Percentiles rank a stretch among this genome's conserved stretches.
These are phyloP conservation scores for Colletotrichum tofieldiae DNA, from an alignment of 2,329 filamentous ascomycete species.

Conservation along the genomic window DNA sequence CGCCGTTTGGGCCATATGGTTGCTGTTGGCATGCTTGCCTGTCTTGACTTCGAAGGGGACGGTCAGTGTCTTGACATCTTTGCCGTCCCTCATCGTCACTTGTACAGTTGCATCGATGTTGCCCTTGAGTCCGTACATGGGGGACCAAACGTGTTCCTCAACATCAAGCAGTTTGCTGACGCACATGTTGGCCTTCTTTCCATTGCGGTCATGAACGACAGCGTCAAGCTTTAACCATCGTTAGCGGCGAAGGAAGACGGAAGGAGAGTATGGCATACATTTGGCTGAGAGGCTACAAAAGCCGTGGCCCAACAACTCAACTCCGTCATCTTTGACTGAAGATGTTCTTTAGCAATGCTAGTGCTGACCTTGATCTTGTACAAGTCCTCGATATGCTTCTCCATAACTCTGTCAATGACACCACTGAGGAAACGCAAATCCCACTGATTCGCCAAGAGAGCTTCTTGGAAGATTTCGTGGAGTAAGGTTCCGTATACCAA, in stretches of 20 bases:
- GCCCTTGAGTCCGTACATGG: conserved; percentile 96
- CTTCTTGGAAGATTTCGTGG: conserved; percentile 95
- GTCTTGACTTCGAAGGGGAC: conserved; percentile 98
- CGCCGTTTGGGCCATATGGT: conserved; percentile 93
- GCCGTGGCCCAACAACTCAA: conserved; percentile 86
- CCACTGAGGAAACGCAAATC: conserved; percentile 76
- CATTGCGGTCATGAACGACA: conserved; percentile 40
- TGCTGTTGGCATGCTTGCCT: conserved; percentile 84
- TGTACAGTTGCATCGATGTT: conserved; percentile 98
- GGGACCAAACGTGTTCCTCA: conserved; percentile 98
- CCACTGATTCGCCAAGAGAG: conserved; percentile 88
- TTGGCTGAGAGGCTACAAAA: conserved; percentile 82
- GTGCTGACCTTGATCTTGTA: conserved; percentile 88
- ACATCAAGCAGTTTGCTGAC: conserved; percentile 96
- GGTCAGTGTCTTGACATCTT: conserved; percentile 78
- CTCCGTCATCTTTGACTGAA: conserved; percentile 87
- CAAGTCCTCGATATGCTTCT: conserved; percentile 87
- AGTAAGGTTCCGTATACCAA: conserved; percentile 94
- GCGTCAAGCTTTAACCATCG: conserved; percentile 44
- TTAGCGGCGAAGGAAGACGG: conserved; percentile 46
- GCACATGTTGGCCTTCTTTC: conserved; percentile 80
- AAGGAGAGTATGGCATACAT: conserved; percentile 60
- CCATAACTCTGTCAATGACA: conserved; percentile 78
- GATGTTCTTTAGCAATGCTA: conserved; percentile 81
- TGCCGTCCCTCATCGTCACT: conserved; percentile 82